phyloP scores from a whole-genome alignment of 495 filamentous ascomycete genomes.

The Pseudevernia furfuracea region DNA sequence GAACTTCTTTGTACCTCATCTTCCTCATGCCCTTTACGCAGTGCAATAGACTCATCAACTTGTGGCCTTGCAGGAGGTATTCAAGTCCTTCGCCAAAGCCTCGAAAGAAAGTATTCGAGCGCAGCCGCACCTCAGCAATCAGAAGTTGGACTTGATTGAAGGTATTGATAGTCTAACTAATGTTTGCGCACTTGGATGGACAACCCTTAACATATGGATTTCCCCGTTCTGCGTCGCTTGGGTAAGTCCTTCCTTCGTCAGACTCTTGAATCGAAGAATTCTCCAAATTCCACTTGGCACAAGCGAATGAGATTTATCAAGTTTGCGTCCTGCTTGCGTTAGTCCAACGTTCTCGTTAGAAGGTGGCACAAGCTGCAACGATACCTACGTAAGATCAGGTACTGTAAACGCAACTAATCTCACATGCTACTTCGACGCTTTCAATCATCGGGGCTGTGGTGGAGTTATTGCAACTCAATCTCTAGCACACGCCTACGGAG shows the following conservation, averaged over 20 bases:
- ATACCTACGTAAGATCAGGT: conserved; percentile 12
- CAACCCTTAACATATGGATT: not conserved
- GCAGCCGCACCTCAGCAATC: not conserved
- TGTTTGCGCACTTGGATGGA: conserved; percentile 5
- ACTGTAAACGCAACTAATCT: conserved; percentile 16
- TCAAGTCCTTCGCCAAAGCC: conserved; percentile 22
- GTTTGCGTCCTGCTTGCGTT: conserved; percentile 1
- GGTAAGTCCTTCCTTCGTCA: not conserved
- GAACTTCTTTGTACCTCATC: conserved; percentile 18
- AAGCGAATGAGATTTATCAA: not conserved
- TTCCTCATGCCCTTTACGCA: not conserved
- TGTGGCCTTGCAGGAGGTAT: conserved; percentile 17
- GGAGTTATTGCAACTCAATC: not conserved
- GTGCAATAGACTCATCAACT: not conserved
- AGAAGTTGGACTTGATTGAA: conserved; percentile 1
- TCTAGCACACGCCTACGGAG: conserved; percentile 18
- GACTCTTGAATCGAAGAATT: too few species aligned
- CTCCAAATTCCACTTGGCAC: not conserved
- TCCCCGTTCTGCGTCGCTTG: conserved; percentile 6
- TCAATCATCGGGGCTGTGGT: not conserved
- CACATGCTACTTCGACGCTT: conserved; percentile 9
- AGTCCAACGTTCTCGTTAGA: conserved; percentile 16
- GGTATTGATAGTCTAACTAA: conserved; percentile 14
- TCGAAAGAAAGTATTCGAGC: conserved; percentile 7
- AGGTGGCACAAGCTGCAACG: conserved; percentile 17